A percentile compares a stretch with the other conserved stretches of the same genome.
These are phyloP conservation scores for Wickerhamomyces hampshirensis DNA, from an alignment of 805 yeast genomes.

Conservation along the genomic window DNA sequence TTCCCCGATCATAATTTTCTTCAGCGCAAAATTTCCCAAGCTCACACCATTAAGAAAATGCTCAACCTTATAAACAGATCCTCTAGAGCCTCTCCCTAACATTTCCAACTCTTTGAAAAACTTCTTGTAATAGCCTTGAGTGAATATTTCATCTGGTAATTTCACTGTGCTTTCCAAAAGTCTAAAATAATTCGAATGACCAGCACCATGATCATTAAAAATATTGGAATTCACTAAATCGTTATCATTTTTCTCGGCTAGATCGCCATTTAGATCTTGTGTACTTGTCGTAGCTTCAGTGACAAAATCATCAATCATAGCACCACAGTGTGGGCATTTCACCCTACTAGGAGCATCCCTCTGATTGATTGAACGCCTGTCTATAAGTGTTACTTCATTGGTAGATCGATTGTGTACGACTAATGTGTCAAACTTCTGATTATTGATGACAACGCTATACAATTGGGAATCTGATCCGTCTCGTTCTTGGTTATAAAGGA, in stretches of 20 bases:
- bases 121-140: conserved; percentile 75
- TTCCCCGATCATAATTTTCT: conserved; percentile 80
- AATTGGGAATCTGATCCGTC: conserved; percentile 6
- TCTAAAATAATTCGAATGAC: conserved; percentile 20
- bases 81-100: conserved; percentile 81
- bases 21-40: conserved; percentile 78
- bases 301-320: conserved; percentile 4
- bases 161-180: conserved; percentile 15
- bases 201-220: not conserved
- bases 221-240: not conserved
- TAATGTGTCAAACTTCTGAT: conserved; percentile 8
- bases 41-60: conserved; percentile 70
- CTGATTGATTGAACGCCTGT: not conserved
- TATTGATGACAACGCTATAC: conserved; percentile 15
- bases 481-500: conserved; percentile 9
- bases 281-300: too few species aligned
- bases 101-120: conserved; percentile 59
- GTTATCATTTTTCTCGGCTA: not conserved
- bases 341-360: not conserved
- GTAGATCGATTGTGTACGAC: conserved; percentile 13
- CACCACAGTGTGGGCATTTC: conserved; percentile 16
- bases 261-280: too few species aligned
- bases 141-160: conserved; percentile 54
- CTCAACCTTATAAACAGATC: conserved; percentile 78
- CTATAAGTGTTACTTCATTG: conserved; percentile 13